A percentile compares a stretch with the other conserved stretches of the same genome.
These are phyloP conservation scores for Chlamydomonas urium DNA, from an alignment of 139 green algal species.

Conservation along the genomic window DNA sequence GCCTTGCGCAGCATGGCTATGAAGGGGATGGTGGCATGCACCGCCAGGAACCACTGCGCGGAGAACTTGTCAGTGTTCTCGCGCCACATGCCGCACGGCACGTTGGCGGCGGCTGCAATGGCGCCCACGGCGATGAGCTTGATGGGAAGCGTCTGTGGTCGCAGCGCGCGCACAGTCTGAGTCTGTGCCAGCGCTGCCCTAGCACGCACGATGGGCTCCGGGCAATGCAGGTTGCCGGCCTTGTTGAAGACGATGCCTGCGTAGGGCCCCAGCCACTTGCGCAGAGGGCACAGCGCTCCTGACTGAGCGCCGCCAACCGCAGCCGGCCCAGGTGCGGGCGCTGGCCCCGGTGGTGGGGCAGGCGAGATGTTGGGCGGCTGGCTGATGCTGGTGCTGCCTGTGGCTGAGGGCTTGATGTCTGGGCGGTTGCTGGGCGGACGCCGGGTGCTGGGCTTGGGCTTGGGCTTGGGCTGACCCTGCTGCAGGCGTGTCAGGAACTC, in stretches of 20 bases:
- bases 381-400: neutral
- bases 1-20: slow-evolving; percentile 83
- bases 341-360: neutral
- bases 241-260: slow-evolving; percentile 39
- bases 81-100: slow-evolving; percentile 74
- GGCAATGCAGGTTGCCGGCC: slow-evolving; percentile 59
- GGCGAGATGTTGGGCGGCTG: neutral
- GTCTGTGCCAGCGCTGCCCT: slow-evolving; percentile 63
- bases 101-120: slow-evolving; percentile 58
- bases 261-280: slow-evolving; percentile 51
- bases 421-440: neutral
- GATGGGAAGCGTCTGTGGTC: slow-evolving; percentile 57
- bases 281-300: slow-evolving; percentile 34
- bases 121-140: slow-evolving; percentile 54
- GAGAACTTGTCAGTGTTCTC: slow-evolving; percentile 86
- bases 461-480: neutral
- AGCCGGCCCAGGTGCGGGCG: neutral
- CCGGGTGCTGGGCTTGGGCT: neutral
- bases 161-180: slow-evolving; percentile 58
- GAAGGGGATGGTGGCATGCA: slow-evolving; percentile 86
- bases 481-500: slow-evolving; percentile 18
- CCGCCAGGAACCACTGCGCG: slow-evolving; percentile 75
- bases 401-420: neutral
- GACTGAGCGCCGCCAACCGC: neutral
- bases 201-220: slow-evolving; percentile 63